These are phyloP conservation scores for Helicocarpus griseus DNA, from an alignment of 2,329 filamentous ascomycete species.

Conservation along the genomic window DNA sequence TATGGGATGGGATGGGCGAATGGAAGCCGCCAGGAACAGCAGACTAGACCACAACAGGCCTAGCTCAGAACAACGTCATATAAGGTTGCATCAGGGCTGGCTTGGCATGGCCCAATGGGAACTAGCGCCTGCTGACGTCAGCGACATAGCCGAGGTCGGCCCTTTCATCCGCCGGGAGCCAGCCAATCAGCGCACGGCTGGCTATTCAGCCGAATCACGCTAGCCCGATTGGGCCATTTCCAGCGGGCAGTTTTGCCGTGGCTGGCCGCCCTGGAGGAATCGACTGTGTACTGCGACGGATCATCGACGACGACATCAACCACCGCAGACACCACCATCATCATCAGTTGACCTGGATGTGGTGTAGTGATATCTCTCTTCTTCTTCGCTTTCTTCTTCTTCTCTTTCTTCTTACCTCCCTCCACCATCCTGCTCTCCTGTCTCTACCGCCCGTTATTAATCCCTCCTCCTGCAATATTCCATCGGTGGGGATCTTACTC, in stretches of 20 bases:
- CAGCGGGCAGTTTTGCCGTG: background rate
- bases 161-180: background rate
- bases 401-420: constrained; percentile 3
- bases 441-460: too few relatives aligned
- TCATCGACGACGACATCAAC: background rate
- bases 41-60: background rate
- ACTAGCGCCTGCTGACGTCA: background rate
- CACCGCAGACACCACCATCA: background rate
- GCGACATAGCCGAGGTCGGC: background rate
- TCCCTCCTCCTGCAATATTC: too few relatives aligned
- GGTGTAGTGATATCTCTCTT: background rate
- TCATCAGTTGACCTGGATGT: too few relatives aligned
- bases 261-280: background rate
- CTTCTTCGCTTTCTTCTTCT: constrained; percentile 6
- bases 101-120: background rate
- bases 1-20: too few relatives aligned
- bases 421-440: background rate
- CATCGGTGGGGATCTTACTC: background rate
- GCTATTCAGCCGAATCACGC: background rate
- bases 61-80: background rate
- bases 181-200: background rate
- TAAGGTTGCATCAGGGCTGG: background rate
- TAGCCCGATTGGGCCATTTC: background rate
- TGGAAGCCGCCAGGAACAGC: background rate
- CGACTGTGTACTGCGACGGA: background rate